Evolutionary conservation across 257 asterid species (phyloP).

Genomic region (Jaltomata sinuosa): DNA sequence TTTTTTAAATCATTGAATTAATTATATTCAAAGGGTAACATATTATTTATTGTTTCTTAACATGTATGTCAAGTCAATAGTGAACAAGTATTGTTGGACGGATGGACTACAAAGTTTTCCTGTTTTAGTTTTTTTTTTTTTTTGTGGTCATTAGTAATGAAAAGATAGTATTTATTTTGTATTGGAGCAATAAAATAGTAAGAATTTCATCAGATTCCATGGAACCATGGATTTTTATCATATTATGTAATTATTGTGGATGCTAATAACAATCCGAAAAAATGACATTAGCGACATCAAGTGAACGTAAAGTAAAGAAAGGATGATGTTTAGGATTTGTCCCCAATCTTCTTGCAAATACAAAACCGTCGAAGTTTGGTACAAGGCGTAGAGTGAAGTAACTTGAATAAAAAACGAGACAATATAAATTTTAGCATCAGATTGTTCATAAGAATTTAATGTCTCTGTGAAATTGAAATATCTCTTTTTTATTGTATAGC

Average conservation of each 20-base stretch:
- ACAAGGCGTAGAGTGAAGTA: neutral
- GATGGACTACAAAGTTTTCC: too few species aligned
- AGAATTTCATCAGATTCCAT: neutral
- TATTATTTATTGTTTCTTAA: too few species aligned
- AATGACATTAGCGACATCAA: neutral
- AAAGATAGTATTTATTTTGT: neutral
- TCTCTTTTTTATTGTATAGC: neutral
- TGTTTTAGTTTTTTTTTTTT: too few species aligned
- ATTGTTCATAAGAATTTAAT: neutral
- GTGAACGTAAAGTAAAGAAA: neutral
- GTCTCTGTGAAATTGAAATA: fast-evolving
- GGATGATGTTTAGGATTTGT: neutral
- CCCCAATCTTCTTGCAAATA: neutral
- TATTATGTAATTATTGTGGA: neutral
- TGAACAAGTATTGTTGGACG: too few species aligned
- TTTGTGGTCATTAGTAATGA: too few species aligned
- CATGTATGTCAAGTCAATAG: too few species aligned
- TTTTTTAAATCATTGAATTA: too few species aligned
- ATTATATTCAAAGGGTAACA: too few species aligned
- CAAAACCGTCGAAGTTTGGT: neutral
- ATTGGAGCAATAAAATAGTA: neutral
- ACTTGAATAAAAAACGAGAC: neutral
- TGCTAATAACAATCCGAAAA: neutral
- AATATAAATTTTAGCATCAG: neutral
- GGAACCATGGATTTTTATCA: neutral